These are phyloP conservation scores for Nemania sp. DNA, from an alignment of 2,329 filamentous ascomycete species.

Conservation along the genomic window DNA sequence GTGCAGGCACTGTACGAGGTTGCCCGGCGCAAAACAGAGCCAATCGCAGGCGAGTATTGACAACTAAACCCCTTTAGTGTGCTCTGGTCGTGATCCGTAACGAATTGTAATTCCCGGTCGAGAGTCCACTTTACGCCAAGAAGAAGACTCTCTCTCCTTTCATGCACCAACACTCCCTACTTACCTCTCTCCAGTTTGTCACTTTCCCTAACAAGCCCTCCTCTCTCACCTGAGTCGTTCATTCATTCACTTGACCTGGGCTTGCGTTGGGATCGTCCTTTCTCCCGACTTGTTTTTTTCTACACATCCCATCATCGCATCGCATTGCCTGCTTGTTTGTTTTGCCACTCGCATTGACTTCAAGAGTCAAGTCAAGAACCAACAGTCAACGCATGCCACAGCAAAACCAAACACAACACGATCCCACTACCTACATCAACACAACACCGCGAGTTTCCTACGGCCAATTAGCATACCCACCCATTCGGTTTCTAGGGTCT, in stretches of 20 bases:
- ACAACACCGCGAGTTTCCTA: background rate
- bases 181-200: constrained; percentile 9
- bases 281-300: constrained; percentile 5
- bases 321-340: background rate
- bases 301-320: no score
- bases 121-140: background rate
- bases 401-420: background rate
- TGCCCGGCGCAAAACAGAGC: constrained; percentile 14
- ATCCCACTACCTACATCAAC: background rate
- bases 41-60: constrained; percentile 19
- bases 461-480: background rate
- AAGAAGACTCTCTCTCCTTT: constrained; percentile 23
- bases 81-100: constrained; percentile 16
- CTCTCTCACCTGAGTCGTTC: constrained; percentile 38
- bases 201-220: constrained; percentile 15
- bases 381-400: background rate
- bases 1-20: constrained; percentile 24
- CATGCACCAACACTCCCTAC: background rate
- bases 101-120: constrained; percentile 25
- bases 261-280: constrained; percentile 7
- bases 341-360: constrained; percentile 17
- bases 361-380: constrained; percentile 1
- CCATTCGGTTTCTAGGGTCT: background rate
- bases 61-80: constrained; percentile 24
- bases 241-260: constrained; percentile 29